Evolutionary conservation across 345 rosid species (phyloP), one percentile per base, ranked within the genome.

Genomic region (Combretum micranthum): DNA sequence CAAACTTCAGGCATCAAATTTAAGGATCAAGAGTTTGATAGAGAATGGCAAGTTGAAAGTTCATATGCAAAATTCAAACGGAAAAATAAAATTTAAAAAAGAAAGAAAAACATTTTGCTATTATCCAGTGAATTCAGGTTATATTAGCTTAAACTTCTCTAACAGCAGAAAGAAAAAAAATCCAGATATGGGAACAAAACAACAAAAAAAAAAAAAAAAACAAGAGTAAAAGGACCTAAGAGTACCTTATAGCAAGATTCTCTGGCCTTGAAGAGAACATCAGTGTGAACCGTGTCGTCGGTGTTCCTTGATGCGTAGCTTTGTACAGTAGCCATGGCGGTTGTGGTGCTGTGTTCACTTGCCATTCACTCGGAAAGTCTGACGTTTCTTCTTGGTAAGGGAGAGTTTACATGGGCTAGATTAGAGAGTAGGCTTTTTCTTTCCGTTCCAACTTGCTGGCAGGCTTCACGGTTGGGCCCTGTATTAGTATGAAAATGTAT

Each of bases 231-330:
- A 44, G 25, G 25, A 13, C 11, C 11, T 17, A 54, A 23, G 42
- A 15, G 39, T 1, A 83, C 94, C 78, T 84, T 84, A 79, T 88
- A 92, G 73, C 96, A 86, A 56, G 93, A 75, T 56, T 84, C 69
- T 56, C 93, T 77, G 51, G 96, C 78, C 62, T 80, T 59, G 11
- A 64, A 56, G 53, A 91, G 92, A 44, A 88, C 96, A 63, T 84
- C 96, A 15, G 77, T 62, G 60, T 82, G 92, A 60, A 88, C 71
- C 50, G 74, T 73, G 17, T 78, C 85, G 42, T 78, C 83, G 42
- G 73, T 52, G 72, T 83, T 67, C 56, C 74, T 69, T 46, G 87
- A 62, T 43, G 72, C 75, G 50, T 69, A 73, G 47, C 80, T 50
- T 62, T 75, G 82, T 13, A 77, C 19, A 42, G 74, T 73, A 47